These are phyloP conservation scores for Malania oleifera DNA, from an alignment of 164 flowering plant species.

Conservation along the genomic window DNA sequence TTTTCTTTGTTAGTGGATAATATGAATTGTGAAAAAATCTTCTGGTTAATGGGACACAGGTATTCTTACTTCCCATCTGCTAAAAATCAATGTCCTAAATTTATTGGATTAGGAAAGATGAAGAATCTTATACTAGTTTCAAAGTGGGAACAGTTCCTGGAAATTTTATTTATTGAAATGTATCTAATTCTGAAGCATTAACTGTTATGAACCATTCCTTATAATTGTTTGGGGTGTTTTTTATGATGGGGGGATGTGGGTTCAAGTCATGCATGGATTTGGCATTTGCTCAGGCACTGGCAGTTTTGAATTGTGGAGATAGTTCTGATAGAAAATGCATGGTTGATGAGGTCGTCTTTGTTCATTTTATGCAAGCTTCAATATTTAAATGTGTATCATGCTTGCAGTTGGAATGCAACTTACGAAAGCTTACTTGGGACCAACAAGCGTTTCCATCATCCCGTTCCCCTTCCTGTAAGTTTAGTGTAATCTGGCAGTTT, in stretches of 20 bases:
- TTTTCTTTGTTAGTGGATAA: neutral
- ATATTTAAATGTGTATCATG: conserved; percentile 2
- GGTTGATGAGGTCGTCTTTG: neutral
- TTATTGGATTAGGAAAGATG: too few species aligned
- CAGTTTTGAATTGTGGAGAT: too few species aligned
- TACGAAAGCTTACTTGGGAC: conserved; percentile 71
- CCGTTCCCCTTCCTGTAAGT: conserved; percentile 77
- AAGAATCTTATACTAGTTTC: neutral
- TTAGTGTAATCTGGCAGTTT: neutral
- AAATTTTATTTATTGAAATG: neutral
- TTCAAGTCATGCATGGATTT: too few species aligned
- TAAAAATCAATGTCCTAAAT: neutral
- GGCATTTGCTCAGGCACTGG: too few species aligned
- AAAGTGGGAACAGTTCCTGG: neutral
- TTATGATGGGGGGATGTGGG: too few species aligned
- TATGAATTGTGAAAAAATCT: neutral
- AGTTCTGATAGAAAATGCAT: too few species aligned
- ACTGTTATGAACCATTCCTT: neutral
- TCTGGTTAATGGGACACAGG: neutral
- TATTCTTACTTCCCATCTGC: neutral
- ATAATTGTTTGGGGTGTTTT: neutral
- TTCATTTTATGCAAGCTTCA: neutral
- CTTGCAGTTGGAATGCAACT: conserved; percentile 70
- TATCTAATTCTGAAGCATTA: neutral
- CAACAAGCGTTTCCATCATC: conserved; percentile 55